These are phyloP conservation scores for Chionographis japonica DNA, from an alignment of 106 monocot species.

Conservation along the genomic window DNA sequence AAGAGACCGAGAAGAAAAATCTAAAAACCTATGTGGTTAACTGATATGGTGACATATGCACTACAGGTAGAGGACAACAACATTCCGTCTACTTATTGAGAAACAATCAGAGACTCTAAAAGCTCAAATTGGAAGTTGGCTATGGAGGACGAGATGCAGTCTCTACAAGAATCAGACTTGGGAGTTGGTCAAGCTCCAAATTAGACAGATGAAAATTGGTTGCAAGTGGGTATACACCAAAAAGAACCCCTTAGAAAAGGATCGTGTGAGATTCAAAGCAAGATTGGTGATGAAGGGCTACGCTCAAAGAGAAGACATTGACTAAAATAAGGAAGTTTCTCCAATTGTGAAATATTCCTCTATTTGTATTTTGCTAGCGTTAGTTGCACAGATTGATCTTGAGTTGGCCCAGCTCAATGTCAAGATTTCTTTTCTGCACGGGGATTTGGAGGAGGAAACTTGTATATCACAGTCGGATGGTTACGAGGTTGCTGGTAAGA, in stretches of 20 bases:
- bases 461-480: neutral
- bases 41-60: too few relatives aligned
- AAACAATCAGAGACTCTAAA: neutral
- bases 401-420: neutral
- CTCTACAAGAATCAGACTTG: neutral
- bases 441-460: neutral
- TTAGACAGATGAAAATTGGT: neutral
- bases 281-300: neutral
- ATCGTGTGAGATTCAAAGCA: neutral
- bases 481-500: neutral
- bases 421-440: neutral
- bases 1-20: too few relatives aligned
- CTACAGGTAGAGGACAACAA: too few relatives aligned
- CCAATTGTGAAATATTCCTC: neutral
- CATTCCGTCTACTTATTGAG: neutral
- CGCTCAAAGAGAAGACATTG: neutral
- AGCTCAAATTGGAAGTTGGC: neutral
- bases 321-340: neutral
- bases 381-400: too few relatives aligned
- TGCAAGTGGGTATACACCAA: constrained; percentile 3
- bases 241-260: neutral
- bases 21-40: too few relatives aligned
- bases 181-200: neutral
- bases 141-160: neutral
- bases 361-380: too few relatives aligned